These are phyloP conservation scores for Ogataea saltuana DNA, from an alignment of 805 yeast species.

Conservation along the genomic window DNA sequence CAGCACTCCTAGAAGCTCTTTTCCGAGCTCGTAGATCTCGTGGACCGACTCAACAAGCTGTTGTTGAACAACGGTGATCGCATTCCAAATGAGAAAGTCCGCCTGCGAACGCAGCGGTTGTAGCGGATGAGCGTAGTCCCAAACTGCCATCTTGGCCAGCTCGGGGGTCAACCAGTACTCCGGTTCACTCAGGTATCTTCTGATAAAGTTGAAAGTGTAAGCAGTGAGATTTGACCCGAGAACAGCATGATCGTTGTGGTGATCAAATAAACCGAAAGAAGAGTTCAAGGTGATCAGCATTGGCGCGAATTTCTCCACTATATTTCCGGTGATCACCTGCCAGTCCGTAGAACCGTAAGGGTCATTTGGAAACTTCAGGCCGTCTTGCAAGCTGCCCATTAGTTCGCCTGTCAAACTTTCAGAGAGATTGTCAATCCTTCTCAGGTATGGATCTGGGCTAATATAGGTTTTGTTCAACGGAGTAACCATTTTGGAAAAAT, in stretches of 20 bases:
- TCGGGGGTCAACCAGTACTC: constrained; percentile 17
- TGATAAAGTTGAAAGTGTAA: constrained; percentile 44
- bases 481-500: constrained; percentile 54
- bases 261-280: constrained; percentile 31
- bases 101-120: constrained; percentile 39
- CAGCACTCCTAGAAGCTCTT: constrained; percentile 25
- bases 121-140: constrained; percentile 49
- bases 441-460: constrained; percentile 47
- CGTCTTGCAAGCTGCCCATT: constrained; percentile 36
- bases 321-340: constrained; percentile 50
- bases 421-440: constrained; percentile 41
- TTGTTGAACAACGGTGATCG: constrained; percentile 42
- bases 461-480: constrained; percentile 53
- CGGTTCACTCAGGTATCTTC: constrained; percentile 42
- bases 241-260: constrained; percentile 13
- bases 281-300: constrained; percentile 43
- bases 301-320: constrained; percentile 57
- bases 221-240: constrained; percentile 39
- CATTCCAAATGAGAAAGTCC: constrained; percentile 52
- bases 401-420: constrained; percentile 37
- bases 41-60: constrained; percentile 40
- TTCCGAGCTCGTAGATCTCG: constrained; percentile 37
- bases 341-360: constrained; percentile 52
- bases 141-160: constrained; percentile 37
- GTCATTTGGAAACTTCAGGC: constrained; percentile 35